Evolutionary conservation across 352 stramenopile genomes (phyloP), one percentile per base, ranked within the genome.

Genomic region (Phytophthora podocarpi): DNA sequence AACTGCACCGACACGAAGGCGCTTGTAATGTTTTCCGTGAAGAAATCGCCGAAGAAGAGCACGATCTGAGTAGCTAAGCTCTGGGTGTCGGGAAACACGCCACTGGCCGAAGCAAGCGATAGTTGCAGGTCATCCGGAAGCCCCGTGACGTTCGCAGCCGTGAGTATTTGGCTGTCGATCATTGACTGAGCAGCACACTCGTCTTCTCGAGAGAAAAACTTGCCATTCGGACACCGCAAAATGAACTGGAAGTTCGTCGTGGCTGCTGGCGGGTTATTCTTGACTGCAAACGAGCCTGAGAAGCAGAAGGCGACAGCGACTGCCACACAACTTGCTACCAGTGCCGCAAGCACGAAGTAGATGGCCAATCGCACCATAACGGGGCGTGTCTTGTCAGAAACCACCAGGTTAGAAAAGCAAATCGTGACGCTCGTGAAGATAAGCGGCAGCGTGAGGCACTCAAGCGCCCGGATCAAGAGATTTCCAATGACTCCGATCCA

Each of bases 371-470:
- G 78, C 4, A 74, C n/a, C 41, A 86, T 58, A 15, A 90, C 76
- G 5, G 66, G 35, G 0, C 68, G 63, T 3, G 76, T 81, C 39
- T 90, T 88, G 37, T 67, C 57, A 5, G 78, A 82, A 2, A 80
- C 65, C 39, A 87, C 68, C 21, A 90, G 50, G 36, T 90, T 84
- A 9, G 71, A 76, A 21, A 88, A 68, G 54, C 76, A 83, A 34
- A 82, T 83, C 16, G 74, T 85, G 49, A 88, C 72, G 30, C 68
- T 87, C n/a, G 80, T 88, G 67, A 88, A 90, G 40, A 90, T 80
- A n/a, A 90, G 66, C 31, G 78, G 80, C 13, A 90, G 47, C 16
- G 76, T 79, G 47, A 90, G 67, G 48, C 80, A 88, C 53, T 84
- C 74, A 23, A 87, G 55, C 1, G 59, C 49, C 10, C 55, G 52